These are phyloP conservation scores for Straminergon stramineum DNA, from an alignment of 225 moss, liverwort and hornwort species.

Conservation along the genomic window DNA sequence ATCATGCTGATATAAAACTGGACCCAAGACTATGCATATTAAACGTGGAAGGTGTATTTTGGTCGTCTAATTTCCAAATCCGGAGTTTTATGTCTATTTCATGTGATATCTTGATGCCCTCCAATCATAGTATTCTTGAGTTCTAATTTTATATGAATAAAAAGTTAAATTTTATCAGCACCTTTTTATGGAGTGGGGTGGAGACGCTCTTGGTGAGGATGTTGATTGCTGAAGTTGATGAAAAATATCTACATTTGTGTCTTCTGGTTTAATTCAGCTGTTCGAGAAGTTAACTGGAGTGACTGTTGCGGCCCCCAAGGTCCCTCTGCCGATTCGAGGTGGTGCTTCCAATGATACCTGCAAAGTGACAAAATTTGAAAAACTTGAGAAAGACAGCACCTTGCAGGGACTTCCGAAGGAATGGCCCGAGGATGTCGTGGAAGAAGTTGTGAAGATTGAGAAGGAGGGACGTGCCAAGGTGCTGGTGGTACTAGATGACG, in stretches of 20 bases:
- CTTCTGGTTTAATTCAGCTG: constrained; percentile 32
- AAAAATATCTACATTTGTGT: not conserved
- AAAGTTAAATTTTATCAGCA: not conserved
- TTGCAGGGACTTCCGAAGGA: constrained; percentile 64
- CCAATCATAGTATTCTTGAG: not conserved
- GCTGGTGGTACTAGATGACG: constrained; percentile 87
- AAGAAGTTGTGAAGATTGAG: constrained; percentile 58
- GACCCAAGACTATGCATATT: not conserved
- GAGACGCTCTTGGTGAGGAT: not conserved
- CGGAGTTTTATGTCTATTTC: not conserved
- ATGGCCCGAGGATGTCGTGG: constrained; percentile 71
- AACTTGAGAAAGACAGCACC: constrained; percentile 45
- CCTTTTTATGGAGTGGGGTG: not conserved
- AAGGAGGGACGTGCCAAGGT: constrained; percentile 66
- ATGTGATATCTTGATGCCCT: not conserved
- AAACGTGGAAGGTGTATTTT: not conserved
- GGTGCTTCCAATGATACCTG: not conserved
- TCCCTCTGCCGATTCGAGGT: not conserved
- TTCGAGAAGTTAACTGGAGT: constrained; percentile 76
- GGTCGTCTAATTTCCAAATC: not conserved
- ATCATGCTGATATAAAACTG: not conserved
- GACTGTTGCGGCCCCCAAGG: constrained; percentile 37
- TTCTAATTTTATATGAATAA: not conserved
- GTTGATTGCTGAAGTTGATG: not conserved
- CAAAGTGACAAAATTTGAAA: constrained; percentile 12